These are phyloP conservation scores for Yarrowia sp. DNA, from an alignment of 805 yeast species.

Conservation along the genomic window DNA sequence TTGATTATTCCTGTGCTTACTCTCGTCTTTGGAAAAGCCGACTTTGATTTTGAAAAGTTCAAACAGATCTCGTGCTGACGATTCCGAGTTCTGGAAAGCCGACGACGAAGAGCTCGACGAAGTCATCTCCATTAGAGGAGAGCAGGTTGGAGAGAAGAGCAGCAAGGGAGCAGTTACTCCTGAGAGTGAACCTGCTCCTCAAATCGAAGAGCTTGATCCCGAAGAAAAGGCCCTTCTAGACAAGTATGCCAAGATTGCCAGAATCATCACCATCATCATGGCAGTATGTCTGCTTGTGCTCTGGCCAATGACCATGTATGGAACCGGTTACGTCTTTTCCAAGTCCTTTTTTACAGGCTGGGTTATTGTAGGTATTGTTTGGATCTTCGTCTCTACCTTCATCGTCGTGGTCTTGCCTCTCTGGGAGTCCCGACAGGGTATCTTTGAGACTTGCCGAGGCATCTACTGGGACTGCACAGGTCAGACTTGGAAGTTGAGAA, in stretches of 20 bases:
- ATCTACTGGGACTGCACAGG: constrained; percentile 87
- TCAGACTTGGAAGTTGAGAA: constrained; percentile 71
- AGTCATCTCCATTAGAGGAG: background rate
- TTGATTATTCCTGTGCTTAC: constrained; percentile 73
- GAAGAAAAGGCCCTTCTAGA: constrained; percentile 61
- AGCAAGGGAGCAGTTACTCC: constrained; percentile 48
- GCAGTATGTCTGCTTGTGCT: constrained; percentile 70
- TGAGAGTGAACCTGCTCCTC: constrained; percentile 44
- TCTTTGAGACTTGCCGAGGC: constrained; percentile 71
- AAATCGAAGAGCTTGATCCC: constrained; percentile 47
- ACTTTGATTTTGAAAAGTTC: constrained; percentile 74
- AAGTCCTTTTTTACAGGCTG: constrained; percentile 85
- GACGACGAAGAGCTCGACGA: constrained; percentile 1
- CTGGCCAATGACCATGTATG: constrained; percentile 97
- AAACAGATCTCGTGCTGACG: constrained; percentile 55
- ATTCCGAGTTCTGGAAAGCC: constrained; percentile 34
- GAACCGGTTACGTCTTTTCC: constrained; percentile 75
- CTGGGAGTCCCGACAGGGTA: constrained; percentile 73
- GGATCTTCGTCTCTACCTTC: constrained; percentile 65
- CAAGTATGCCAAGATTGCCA: constrained; percentile 67
- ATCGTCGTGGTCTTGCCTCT: constrained; percentile 74
- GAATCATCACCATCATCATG: constrained; percentile 63
- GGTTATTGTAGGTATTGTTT: constrained; percentile 80
- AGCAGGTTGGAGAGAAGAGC: background rate
- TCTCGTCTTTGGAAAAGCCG: constrained; percentile 66